These are phyloP conservation scores for Nematodospora anomalae DNA, from an alignment of 1,139 yeast genomes.

Conservation along the genomic window DNA sequence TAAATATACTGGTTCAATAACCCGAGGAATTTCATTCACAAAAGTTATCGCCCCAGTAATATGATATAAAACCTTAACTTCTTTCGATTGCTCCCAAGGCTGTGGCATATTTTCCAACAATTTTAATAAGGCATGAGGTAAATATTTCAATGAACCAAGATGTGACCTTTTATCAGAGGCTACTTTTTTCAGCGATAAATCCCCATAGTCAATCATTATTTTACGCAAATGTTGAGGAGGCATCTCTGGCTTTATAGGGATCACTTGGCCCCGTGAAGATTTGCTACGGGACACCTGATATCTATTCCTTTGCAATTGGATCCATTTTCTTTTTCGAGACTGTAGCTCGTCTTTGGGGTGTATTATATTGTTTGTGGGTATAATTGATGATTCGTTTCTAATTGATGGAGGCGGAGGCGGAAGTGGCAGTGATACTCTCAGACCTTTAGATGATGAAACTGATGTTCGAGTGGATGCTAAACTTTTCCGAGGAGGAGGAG, in stretches of 20 bases:
- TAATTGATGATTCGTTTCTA: constrained; percentile 16
- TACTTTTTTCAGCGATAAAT: constrained; percentile 74
- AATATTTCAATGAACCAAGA: constrained; percentile 85
- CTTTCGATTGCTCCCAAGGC: constrained; percentile 92
- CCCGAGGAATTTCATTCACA: constrained; percentile 89
- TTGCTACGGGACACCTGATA: constrained; percentile 32
- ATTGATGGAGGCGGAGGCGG: constrained; percentile 23
- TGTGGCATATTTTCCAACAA: constrained; percentile 95
- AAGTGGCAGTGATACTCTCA: constrained; percentile 17
- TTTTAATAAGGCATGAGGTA: constrained; percentile 94
- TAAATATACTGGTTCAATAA: constrained; percentile 83
- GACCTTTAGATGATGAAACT: not conserved
- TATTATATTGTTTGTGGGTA: constrained; percentile 4
- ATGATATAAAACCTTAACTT: constrained; percentile 87
- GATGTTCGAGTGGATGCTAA: constrained; percentile 5
- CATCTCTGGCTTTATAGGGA: constrained; percentile 74
- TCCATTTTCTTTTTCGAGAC: constrained; percentile 61
- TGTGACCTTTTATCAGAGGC: constrained; percentile 89
- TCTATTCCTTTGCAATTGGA: constrained; percentile 60
- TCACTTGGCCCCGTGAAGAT: constrained; percentile 41
- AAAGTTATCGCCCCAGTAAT: constrained; percentile 93
- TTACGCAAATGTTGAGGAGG: constrained; percentile 93
- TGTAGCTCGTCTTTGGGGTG: constrained; percentile 25
- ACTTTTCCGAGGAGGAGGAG: constrained; percentile 9
- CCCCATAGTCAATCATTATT: constrained; percentile 82